phyloP scores from a whole-genome alignment of 345 rosid genomes.

The Tarenaya hassleriana region DNA sequence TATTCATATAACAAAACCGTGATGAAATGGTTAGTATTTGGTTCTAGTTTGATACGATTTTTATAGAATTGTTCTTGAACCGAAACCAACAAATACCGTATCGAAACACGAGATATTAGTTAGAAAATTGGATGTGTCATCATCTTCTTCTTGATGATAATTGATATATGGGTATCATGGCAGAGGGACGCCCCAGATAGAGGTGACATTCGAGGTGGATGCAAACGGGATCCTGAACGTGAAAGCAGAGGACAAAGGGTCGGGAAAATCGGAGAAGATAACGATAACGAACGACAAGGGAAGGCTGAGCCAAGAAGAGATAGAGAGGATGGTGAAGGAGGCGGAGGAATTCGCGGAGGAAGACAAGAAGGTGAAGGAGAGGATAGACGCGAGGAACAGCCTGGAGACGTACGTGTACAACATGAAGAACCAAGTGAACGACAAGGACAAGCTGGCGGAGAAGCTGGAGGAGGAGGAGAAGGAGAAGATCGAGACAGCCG shows the following conservation, averaged over 20 bases:
- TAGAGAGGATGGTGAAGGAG: constrained; percentile 29
- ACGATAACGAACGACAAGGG: constrained; percentile 30
- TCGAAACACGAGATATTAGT: no score
- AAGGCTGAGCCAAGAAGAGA: constrained; percentile 28
- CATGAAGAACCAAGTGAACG: constrained; percentile 91
- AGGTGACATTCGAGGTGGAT: constrained; percentile 33
- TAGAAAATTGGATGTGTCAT: no score
- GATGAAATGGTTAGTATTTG: no score
- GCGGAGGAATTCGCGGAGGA: no score
- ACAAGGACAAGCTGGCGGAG: constrained; percentile 93
- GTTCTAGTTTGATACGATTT: no score
- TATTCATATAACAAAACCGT: no score
- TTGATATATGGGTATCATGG: background rate
- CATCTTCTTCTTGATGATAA: no score
- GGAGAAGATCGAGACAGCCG: constrained; percentile 72
- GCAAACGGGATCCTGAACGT: constrained; percentile 31
- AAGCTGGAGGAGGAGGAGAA: constrained; percentile 85
- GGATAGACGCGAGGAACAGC: constrained; percentile 77
- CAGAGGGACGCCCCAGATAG: constrained; percentile 31
- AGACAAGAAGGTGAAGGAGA: constrained; percentile 37
- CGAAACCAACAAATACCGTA: no score
- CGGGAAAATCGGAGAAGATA: constrained; percentile 31
- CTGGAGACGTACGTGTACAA: constrained; percentile 82
- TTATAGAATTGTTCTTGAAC: no score
- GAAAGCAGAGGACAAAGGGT: constrained; percentile 34